Evolutionary conservation across 2,329 filamentous ascomycete genomes (phyloP), one percentile per base, ranked within the genome.

Genomic region (Hypoxylon sp.): DNA sequence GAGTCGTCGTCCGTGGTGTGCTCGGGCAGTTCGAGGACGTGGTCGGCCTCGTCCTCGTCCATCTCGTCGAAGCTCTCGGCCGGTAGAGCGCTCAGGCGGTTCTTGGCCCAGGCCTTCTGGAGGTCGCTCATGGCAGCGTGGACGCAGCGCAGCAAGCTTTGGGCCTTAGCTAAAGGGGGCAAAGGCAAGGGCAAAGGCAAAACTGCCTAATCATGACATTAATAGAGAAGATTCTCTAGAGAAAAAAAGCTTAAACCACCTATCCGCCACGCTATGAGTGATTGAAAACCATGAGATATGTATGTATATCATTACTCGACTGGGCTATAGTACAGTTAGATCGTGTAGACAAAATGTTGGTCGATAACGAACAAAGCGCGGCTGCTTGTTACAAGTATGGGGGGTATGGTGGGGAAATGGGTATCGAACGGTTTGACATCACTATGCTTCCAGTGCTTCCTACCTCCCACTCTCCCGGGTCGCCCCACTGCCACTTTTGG

Each of bases 21-120:
- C 68, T 78, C 76, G 49, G 74, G 79, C 56, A 84, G 71, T 67
- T 85, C 82, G 24, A 79, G 72, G 53, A 83, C 67, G 58, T 75
- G 72, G 32, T 74, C 76, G 44, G 68, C 68, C 60, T 79, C 72
- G 34, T 84, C 81, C 66, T 87, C 83, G 56, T 87, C 84, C 56
- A 78, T 75, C 71, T 87, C 85, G 64, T 82, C 78, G 62, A 87
- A 83, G 19, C 76, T 74, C 60, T 83, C 81, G 48, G 80, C 75
- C 19, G 84, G 78, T 73, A 89, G 79, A 60, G 84, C 84, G 64
- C 83, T 81, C 66, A 94, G 82, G 79, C 92, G 92, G 57, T 90
- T 84, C 79, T 91, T 93, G 65, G 89, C 90, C 81, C 93, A 94
- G 61, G 89, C 85, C 77, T 89, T 89, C 76, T 93, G 91, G 62